Conservation (phyloP, 2,329 filamentous ascomycete genomes). For the Neonectria neomacrospora region DNA sequence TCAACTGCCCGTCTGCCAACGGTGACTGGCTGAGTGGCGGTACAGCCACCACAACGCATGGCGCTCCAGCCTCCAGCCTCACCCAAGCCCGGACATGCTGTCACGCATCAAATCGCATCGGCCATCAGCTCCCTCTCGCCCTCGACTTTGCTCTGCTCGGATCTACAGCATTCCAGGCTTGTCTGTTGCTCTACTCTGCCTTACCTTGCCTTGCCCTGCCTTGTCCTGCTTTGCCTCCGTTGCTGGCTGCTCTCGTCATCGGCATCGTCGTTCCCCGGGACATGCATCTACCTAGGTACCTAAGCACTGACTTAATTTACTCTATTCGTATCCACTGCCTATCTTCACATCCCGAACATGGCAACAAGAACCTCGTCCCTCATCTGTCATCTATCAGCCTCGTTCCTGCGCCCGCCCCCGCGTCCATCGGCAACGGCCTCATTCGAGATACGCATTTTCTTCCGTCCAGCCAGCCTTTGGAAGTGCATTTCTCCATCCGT, state of each 20-base stretch:
- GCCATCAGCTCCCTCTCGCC: conserved; percentile 8
- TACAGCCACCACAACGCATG: conserved; percentile 25
- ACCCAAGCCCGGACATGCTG: not conserved
- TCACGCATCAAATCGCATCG: not conserved
- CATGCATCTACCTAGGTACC: not conserved
- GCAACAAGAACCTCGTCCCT: not conserved
- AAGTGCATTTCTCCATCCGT: conserved; percentile 4
- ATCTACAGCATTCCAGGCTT: not conserved
- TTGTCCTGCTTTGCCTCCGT: conserved; percentile 4
- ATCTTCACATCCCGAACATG: not conserved
- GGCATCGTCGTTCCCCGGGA: conserved; percentile 3
- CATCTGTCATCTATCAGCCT: conserved; percentile 25
- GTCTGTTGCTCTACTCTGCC: not conserved
- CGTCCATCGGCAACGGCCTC: conserved; percentile 19
- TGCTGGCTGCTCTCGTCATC: conserved; percentile 22
- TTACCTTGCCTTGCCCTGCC: not conserved
- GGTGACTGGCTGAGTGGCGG: conserved; percentile 13
- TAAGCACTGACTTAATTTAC: not conserved
- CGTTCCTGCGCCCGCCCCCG: conserved; percentile 6
- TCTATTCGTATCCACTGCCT: not conserved
- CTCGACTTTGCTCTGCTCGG: not conserved
- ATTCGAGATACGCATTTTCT: conserved; percentile 13
- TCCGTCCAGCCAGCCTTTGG: conserved; percentile 10
- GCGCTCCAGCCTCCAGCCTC: conserved; percentile 23
- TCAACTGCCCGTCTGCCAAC: not conserved